These are phyloP conservation scores for Microcos paniculata DNA, from an alignment of 345 rosid species.

Conservation along the genomic window DNA sequence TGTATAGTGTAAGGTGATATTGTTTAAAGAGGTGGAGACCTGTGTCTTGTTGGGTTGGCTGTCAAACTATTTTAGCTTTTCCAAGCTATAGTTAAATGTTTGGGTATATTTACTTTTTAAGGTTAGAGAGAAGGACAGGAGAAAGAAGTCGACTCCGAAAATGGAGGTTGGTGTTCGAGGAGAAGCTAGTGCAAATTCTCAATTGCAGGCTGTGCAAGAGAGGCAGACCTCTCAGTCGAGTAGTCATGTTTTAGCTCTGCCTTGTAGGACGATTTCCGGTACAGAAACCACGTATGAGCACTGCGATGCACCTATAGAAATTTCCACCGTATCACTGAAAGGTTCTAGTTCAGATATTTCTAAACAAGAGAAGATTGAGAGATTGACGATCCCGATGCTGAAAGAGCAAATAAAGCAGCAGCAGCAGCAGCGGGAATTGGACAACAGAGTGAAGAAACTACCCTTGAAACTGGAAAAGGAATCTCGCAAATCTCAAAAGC, in stretches of 20 bases:
- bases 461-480: constrained; percentile 22
- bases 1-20: background rate
- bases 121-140: constrained; percentile 21
- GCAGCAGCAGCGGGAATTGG: constrained; percentile 16
- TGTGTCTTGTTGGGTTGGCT: background rate
- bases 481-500: constrained; percentile 22
- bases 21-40: background rate
- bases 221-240: constrained; percentile 10
- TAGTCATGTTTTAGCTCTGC: constrained; percentile 10
- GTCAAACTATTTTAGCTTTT: background rate
- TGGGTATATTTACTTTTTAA: constrained; percentile 11
- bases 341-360: constrained; percentile 11
- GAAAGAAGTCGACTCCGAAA: constrained; percentile 18
- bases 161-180: constrained; percentile 9
- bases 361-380: constrained; percentile 25
- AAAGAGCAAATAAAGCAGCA: constrained; percentile 28
- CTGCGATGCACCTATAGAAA: constrained; percentile 11
- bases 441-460: constrained; percentile 17
- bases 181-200: constrained; percentile 20
- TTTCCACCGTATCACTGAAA: background rate
- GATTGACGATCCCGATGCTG: constrained; percentile 6
- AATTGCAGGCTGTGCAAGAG: constrained; percentile 14
- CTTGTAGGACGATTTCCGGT: constrained; percentile 2
- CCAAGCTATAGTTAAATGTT: background rate
- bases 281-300: constrained; percentile 10